Conservation (phyloP, 805 yeast species). For the Ogataea salicorniae region DNA sequence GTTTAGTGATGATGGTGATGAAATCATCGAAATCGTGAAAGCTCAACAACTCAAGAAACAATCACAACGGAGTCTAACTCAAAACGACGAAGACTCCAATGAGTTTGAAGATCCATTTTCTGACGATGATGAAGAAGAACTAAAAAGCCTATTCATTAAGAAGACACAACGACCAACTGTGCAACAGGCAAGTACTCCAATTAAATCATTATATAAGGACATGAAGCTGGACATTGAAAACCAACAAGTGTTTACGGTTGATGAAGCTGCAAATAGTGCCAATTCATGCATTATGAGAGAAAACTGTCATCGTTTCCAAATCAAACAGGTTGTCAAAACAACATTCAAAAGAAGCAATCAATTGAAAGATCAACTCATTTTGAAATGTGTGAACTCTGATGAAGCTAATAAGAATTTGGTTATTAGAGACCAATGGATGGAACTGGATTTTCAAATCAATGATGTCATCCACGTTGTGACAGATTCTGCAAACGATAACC, state of each 20-base stretch:
- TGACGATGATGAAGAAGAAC: slow-evolving; percentile 2
- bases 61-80: background rate
- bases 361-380: slow-evolving; percentile 42
- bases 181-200: background rate
- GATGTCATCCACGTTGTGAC: slow-evolving; percentile 64
- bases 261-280: slow-evolving; percentile 26
- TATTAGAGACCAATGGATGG: slow-evolving; percentile 58
- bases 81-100: slow-evolving; percentile 1
- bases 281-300: slow-evolving; percentile 40
- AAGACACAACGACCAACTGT: background rate
- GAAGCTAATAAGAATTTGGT: slow-evolving; percentile 37
- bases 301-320: slow-evolving; percentile 46
- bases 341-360: slow-evolving; percentile 28
- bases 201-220: slow-evolving; percentile 11
- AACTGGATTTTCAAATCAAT: slow-evolving; percentile 40
- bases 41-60: background rate
- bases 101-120: slow-evolving; percentile 5
- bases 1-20: slow-evolving; percentile 27
- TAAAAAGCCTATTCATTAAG: background rate
- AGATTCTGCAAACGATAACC: slow-evolving; percentile 23
- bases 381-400: slow-evolving; percentile 43
- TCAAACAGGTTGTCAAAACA: slow-evolving; percentile 30
- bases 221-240: slow-evolving; percentile 16
- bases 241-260: slow-evolving; percentile 5
- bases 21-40: slow-evolving; percentile 13